Evolutionary conservation across 164 flowering plant genomes (phyloP).

Genomic region (Tinospora cordifolia): DNA sequence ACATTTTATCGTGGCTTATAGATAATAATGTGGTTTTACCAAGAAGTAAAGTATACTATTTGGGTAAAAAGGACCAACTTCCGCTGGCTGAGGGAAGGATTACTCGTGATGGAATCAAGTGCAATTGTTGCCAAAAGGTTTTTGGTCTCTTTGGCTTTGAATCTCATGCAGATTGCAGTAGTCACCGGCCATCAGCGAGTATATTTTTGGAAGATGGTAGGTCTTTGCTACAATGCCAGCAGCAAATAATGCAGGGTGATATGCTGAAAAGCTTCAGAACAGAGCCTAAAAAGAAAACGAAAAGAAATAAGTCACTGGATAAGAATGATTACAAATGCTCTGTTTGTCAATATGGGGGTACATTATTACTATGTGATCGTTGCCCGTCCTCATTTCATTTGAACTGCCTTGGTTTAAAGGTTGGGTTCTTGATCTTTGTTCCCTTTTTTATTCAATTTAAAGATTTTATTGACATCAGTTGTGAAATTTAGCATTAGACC

Average conservation of each 20-base stretch:
- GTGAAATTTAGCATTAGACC: not conserved
- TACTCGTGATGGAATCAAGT: constrained; percentile 68
- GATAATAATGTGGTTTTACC: constrained; percentile 60
- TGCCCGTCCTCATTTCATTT: constrained; percentile 75
- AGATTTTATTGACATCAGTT: not conserved
- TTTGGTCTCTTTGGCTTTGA: constrained; percentile 47
- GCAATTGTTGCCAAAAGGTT: constrained; percentile 61
- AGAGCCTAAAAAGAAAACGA: constrained; percentile 16
- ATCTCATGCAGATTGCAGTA: constrained; percentile 60
- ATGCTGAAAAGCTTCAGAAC: constrained; percentile 13
- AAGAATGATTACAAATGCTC: constrained; percentile 58
- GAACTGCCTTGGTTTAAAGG: constrained; percentile 53
- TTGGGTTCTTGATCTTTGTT: constrained; percentile 15
- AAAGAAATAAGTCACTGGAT: constrained; percentile 12
- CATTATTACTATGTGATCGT: constrained; percentile 59
- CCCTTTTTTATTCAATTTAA: not conserved
- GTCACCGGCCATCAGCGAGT: constrained; percentile 41
- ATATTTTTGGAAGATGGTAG: constrained; percentile 76
- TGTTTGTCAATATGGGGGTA: constrained; percentile 71
- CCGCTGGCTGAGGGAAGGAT: constrained; percentile 45
- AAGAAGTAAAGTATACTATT: constrained; percentile 51
- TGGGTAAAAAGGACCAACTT: constrained; percentile 17
- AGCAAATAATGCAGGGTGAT: constrained; percentile 23
- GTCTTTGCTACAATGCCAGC: constrained; percentile 71
- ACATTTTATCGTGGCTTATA: constrained; percentile 71